Base-by-base conservation (phyloP, 2,329 filamentous ascomycete species). In the Arthrobotrys musiformis region DNA sequence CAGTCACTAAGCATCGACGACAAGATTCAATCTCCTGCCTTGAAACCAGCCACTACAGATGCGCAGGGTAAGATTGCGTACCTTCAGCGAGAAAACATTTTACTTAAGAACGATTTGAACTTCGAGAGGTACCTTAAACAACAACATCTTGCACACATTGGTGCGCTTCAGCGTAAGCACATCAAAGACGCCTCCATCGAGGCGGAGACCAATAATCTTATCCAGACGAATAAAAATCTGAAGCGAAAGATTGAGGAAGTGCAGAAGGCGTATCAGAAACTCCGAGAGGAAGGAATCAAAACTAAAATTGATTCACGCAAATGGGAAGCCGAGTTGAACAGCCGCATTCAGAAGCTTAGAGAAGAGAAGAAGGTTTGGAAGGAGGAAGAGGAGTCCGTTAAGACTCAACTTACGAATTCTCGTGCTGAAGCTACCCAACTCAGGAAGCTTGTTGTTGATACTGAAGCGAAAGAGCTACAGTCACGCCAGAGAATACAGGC, bases 111-210 rank as follows among this genome's bases (percentile, higher is more conserved):
- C 78, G 92, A 95, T 80, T 85, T 95, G 48, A 92, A 91, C 79
- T 95, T 94, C 81, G 93, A 95, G 82, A 87, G 91, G 26, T 94
- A 93, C 83, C 87, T 94, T 81, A 94, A 94, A 82, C 89, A 93
- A 79, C 92, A 95, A 81, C 92, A 94, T 82, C 88, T 94, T 79
- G 88, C 90, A 1, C 92, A 94, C 74, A 94, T 95, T 81, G 92
- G 92, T 0, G 91, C 93, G 81, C 84, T 95, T 46, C 90, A 92
- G 79, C 87, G 91, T 13, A 90, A 90, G 78, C 90, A 93, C 73
- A 89, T 94, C 79, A 89, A 89, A 79, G 91, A 94, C 82, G 91
- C 91, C 6, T 91, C 92, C 1, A 91, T 89, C 0, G 92, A 94
- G 82, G 92, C 92, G 0, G 92, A 95, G 81, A 93, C 91, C 1